Evolutionary conservation across 2,329 filamentous ascomycete species (phyloP).

Genomic region (Exutisphaerella laricina): DNA sequence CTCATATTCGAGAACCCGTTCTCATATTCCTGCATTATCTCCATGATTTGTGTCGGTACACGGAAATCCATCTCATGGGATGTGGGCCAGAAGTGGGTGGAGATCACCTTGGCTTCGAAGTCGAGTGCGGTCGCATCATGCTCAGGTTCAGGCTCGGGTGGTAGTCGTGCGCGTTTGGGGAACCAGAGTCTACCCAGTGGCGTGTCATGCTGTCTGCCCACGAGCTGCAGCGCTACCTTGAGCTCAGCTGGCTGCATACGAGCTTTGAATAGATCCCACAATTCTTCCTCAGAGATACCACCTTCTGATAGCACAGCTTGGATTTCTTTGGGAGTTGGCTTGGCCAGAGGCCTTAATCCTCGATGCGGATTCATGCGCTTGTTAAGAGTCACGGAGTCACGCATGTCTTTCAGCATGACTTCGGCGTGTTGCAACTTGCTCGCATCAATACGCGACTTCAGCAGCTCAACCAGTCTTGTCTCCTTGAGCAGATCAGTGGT

Average conservation of each 20-base stretch:
- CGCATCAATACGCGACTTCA: conserved; percentile 86
- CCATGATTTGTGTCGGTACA: conserved; percentile 54
- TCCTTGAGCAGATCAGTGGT: conserved; percentile 66
- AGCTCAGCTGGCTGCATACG: conserved; percentile 27
- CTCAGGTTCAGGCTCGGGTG: conserved; percentile 11
- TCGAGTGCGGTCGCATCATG: conserved; percentile 1
- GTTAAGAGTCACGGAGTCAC: conserved; percentile 67
- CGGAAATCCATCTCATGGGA: conserved; percentile 64
- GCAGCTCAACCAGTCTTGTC: conserved; percentile 72
- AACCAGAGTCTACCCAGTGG: conserved; percentile 22
- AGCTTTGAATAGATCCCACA: conserved; percentile 26
- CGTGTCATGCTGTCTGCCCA: conserved; percentile 23
- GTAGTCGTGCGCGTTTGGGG: conserved; percentile 26
- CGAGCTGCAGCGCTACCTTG: conserved; percentile 23
- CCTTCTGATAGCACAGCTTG: conserved; percentile 33
- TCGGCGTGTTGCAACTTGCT: conserved; percentile 83
- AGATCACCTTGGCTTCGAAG: conserved; percentile 63
- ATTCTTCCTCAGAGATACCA: conserved; percentile 32
- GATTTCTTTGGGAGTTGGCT: conserved; percentile 29
- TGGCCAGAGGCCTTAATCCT: conserved; percentile 8
- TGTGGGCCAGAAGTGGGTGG: conserved; percentile 87
- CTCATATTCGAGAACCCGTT: conserved; percentile 74
- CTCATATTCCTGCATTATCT: conserved; percentile 66
- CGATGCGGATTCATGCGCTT: conserved; percentile 28
- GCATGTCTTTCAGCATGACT: conserved; percentile 93